phyloP scores from a whole-genome alignment of 441 rosid species.

The Hura crepitans region DNA sequence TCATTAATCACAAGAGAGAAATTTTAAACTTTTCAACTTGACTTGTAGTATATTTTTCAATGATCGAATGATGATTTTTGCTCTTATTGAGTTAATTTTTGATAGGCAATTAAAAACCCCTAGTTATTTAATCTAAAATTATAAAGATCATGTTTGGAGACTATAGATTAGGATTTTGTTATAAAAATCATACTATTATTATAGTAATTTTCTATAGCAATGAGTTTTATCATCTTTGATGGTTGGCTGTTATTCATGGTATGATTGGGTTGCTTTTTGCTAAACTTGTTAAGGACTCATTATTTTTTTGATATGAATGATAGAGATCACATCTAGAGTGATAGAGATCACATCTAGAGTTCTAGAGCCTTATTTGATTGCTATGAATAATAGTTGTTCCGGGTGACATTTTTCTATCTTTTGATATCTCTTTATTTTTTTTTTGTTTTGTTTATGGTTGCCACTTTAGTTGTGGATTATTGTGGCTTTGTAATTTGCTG shows the following conservation, averaged over 20 bases:
- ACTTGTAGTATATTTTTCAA: too few relatives aligned
- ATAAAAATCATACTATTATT: too few relatives aligned
- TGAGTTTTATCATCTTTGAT: not conserved
- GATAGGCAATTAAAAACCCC: too few relatives aligned
- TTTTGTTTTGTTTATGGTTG: not conserved
- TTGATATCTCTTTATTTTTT: not conserved
- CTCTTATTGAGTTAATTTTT: too few relatives aligned
- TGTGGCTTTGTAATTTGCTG: not conserved
- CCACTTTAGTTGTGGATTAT: not conserved
- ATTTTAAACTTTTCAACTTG: too few relatives aligned
- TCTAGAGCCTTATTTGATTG: not conserved
- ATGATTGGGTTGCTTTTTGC: not conserved
- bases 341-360: not conserved
- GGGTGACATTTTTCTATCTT: not conserved
- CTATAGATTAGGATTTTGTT: too few relatives aligned
- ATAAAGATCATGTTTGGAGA: too few relatives aligned
- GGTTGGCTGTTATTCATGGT: not conserved
- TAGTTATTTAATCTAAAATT: too few relatives aligned
- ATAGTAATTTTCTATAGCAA: not conserved
- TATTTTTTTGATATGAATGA: too few relatives aligned
- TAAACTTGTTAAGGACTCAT: not conserved
- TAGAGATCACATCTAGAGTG: too few relatives aligned
- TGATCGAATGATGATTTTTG: too few relatives aligned
- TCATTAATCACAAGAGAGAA: too few relatives aligned
- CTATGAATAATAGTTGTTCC: not conserved